Conservation (phyloP, 2,329 filamentous ascomycete species). For the Exutisphaerella laricina region DNA sequence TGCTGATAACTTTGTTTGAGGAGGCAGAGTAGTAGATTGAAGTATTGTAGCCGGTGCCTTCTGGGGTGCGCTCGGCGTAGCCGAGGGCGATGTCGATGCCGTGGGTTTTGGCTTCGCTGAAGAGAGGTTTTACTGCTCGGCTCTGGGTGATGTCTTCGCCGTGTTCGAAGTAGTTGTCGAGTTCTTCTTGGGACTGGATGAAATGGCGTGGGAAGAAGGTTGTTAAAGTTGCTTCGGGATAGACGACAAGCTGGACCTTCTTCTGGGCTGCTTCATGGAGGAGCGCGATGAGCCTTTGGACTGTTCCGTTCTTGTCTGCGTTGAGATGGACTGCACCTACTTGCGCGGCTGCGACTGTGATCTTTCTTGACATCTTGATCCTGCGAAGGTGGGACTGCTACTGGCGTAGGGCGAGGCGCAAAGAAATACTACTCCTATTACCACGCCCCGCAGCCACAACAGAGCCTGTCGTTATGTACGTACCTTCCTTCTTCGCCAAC, state of each 20-base stretch:
- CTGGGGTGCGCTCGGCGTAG: slow-evolving; percentile 46
- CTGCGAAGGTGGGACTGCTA: background rate
- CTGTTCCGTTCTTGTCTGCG: slow-evolving; percentile 39
- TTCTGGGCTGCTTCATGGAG: slow-evolving; percentile 43
- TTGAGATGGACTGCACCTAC: slow-evolving; percentile 45
- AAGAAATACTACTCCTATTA: background rate
- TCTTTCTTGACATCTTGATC: slow-evolving; percentile 35
- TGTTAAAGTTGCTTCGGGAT: slow-evolving; percentile 51
- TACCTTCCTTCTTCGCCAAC: background rate
- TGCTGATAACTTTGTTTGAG: slow-evolving; percentile 41
- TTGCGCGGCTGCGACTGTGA: slow-evolving; percentile 52
- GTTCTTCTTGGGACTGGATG: slow-evolving; percentile 32
- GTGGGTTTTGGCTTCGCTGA: slow-evolving; percentile 44
- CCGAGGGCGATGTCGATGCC: slow-evolving; percentile 50
- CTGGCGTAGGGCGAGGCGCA: background rate
- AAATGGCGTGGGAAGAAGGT: slow-evolving; percentile 54
- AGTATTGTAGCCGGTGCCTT: slow-evolving; percentile 48
- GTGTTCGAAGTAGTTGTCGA: slow-evolving; percentile 50
- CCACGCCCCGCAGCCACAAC: background rate
- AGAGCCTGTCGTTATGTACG: background rate
- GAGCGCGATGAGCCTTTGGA: slow-evolving; percentile 48
- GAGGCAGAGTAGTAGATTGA: slow-evolving; percentile 48
- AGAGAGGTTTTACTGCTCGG: slow-evolving; percentile 44
- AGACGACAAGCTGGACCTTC: slow-evolving; percentile 48
- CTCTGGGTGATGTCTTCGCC: slow-evolving; percentile 40